Evolutionary conservation across 116 monocot species (phyloP).

Genomic region (Thalassia testudinum): DNA sequence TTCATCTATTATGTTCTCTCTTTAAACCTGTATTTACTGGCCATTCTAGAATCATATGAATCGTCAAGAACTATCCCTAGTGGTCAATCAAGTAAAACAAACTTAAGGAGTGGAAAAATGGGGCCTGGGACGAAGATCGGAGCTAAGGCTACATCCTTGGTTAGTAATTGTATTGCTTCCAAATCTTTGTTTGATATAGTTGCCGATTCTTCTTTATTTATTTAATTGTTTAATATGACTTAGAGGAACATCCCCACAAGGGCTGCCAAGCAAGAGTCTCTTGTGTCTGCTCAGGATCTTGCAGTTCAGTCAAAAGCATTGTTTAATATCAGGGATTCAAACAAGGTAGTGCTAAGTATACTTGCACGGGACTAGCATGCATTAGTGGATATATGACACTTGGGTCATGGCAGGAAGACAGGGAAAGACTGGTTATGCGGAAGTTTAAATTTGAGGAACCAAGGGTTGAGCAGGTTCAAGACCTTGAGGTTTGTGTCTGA

Average conservation of each 20-base stretch:
- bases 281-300: conserved; percentile 75
- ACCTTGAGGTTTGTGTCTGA: conserved; percentile 57
- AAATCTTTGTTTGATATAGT: too few species aligned
- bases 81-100: conserved; percentile 32
- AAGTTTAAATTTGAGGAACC: conserved; percentile 96
- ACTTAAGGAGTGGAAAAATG: conserved; percentile 45
- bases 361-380: too few species aligned
- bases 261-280: conserved; percentile 45
- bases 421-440: conserved; percentile 63
- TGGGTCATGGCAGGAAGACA: conserved; percentile 51
- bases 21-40: conserved; percentile 1
- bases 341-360: conserved; percentile 39
- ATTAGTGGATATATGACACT: too few species aligned
- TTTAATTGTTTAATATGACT: conserved; percentile 4
- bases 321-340: conserved; percentile 91
- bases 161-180: conserved; percentile 10
- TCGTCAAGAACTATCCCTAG: conserved; percentile 19
- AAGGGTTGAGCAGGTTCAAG: conserved; percentile 92
- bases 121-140: conserved; percentile 31
- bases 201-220: conserved; percentile 4
- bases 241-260: conserved; percentile 59
- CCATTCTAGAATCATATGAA: conserved; percentile 42
- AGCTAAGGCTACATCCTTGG: conserved; percentile 31
- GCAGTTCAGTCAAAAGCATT: conserved; percentile 78
- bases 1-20: too few species aligned